Percentiles rank a stretch among this genome's conserved stretches.
These are phyloP conservation scores for Fragaria iinumae DNA, from an alignment of 306 rosid genomes.

Conservation along the genomic window DNA sequence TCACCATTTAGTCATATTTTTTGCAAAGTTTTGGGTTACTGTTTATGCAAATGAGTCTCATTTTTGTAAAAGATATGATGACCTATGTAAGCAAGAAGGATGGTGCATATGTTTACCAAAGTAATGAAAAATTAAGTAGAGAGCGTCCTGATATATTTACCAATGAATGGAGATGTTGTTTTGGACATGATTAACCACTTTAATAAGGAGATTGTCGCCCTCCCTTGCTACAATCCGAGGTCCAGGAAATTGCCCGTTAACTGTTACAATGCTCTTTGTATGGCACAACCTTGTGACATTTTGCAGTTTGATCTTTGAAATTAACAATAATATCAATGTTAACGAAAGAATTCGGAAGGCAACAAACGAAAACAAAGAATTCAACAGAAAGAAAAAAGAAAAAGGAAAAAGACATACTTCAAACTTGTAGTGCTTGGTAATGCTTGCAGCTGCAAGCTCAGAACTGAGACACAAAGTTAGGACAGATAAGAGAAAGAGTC, in stretches of 20 bases:
- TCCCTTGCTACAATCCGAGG: conserved; percentile 68
- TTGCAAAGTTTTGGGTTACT: background rate
- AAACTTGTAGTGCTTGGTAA: conserved; percentile 59
- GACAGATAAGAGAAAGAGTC: conserved; percentile 31
- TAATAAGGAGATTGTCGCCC: conserved; percentile 51
- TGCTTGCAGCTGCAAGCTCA: conserved; percentile 40
- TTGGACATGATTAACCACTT: conserved; percentile 53
- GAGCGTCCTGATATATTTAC: conserved; percentile 20
- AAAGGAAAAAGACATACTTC: conserved; percentile 34
- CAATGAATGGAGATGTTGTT: conserved; percentile 66
- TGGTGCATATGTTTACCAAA: background rate
- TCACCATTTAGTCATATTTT: background rate
- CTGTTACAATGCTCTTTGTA: conserved; percentile 58
- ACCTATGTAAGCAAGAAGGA: no score
- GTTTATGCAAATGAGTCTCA: background rate
- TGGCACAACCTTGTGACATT: conserved; percentile 65
- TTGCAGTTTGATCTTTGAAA: conserved; percentile 38
- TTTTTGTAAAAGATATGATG: no score
- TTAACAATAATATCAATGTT: background rate
- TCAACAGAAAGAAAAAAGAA: background rate
- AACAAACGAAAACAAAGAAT: background rate
- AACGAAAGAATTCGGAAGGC: background rate
- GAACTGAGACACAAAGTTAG: conserved; percentile 22
- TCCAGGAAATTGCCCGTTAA: conserved; percentile 72
- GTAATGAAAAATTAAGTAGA: background rate